Evolutionary conservation across 352 stramenopile genomes (phyloP).

Genomic region (Pythium vanterpoolii): DNA sequence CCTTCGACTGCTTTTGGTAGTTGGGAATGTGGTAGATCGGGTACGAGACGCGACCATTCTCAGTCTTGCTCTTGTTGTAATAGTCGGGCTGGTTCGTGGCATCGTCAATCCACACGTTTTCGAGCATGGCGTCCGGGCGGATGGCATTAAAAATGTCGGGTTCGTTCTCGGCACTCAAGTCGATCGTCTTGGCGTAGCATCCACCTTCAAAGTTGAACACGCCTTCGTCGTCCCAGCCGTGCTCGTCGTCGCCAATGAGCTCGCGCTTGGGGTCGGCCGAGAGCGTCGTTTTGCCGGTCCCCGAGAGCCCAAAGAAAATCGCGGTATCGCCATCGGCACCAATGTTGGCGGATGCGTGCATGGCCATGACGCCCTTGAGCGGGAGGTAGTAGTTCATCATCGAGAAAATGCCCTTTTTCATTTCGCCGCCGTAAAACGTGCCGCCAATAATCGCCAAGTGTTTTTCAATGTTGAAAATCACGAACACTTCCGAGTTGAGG

Average conservation of each 20-base stretch:
- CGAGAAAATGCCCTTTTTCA: slow-evolving; percentile 73
- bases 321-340: slow-evolving; percentile 40
- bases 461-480: slow-evolving; percentile 73
- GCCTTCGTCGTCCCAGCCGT: slow-evolving; percentile 68
- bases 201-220: slow-evolving; percentile 98
- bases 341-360: slow-evolving; percentile 64
- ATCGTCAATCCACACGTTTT: slow-evolving; percentile 53
- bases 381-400: slow-evolving; percentile 73
- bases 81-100: slow-evolving; percentile 45
- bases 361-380: slow-evolving; percentile 56
- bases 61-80: slow-evolving; percentile 54
- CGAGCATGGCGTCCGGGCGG: slow-evolving; percentile 43
- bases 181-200: slow-evolving; percentile 97
- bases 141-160: slow-evolving; percentile 92
- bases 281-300: slow-evolving; percentile 92
- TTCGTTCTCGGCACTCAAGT: slow-evolving; percentile 91
- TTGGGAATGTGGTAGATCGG: slow-evolving; percentile 59
- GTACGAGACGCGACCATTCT: slow-evolving; percentile 56
- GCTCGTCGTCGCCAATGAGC: slow-evolving; percentile 94
- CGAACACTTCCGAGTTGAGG: slow-evolving; percentile 57
- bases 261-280: slow-evolving; percentile 83
- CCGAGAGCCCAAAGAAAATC: slow-evolving; percentile 61
- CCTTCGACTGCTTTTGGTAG: slow-evolving; percentile 39
- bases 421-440: slow-evolving; percentile 66
- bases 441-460: slow-evolving; percentile 53